Base-by-base conservation (phyloP, 306 rosid genomes). In the Citrullus mucosospermus region DNA sequence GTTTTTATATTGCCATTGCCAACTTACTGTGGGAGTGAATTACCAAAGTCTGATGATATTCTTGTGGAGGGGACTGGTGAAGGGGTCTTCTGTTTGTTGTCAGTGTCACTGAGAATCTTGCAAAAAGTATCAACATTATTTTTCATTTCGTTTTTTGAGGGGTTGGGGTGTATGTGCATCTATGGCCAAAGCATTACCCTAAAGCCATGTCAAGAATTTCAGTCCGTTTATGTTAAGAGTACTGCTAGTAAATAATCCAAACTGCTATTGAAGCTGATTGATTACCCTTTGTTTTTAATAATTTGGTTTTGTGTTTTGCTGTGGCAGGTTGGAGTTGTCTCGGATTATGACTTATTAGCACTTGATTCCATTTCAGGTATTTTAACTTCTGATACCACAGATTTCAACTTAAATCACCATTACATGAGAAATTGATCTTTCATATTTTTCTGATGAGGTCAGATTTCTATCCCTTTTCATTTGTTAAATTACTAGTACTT, bases 311-410 rank as follows among this genome's bases (percentile, higher is more conserved):
- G 9, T 16, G 20, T 17, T 53, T 53, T 16, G 8, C 44, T 67
- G 53, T 44, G 38, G 88, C 91, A 95, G 99, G 97, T 95, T 81
- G 99, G 99, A 59, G 97, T 95, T 59, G 91, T 95, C 79, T 92
- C 99, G 57, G 99, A 95, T 88, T 95, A 95, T 75, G 99, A 95
- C 79, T 88, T 95, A 78, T 73, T 95, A 80, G 97, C 99, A 20
- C 91, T 95, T 14, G 99, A 95, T 83, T 90, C 99, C 20, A 88
- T 95, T 88, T 95, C 99, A 87, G 99, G 96, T 88, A 94, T 70
- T 44, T 38, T 39, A 15, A 34, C 53, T 72, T 58, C 67, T 79
- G 48, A 67, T 22, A 60, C 63, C 53, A 43, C 38, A 25, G 13
- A 28, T 55, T 57, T 56, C 50, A 55, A 56, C 53, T 53, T 60